A percentile compares a stretch with the other conserved stretches of the same genome.
Evolutionary conservation across 2,329 filamentous ascomycete species (phyloP).

Genomic region (Hymenoscyphus scutula): DNA sequence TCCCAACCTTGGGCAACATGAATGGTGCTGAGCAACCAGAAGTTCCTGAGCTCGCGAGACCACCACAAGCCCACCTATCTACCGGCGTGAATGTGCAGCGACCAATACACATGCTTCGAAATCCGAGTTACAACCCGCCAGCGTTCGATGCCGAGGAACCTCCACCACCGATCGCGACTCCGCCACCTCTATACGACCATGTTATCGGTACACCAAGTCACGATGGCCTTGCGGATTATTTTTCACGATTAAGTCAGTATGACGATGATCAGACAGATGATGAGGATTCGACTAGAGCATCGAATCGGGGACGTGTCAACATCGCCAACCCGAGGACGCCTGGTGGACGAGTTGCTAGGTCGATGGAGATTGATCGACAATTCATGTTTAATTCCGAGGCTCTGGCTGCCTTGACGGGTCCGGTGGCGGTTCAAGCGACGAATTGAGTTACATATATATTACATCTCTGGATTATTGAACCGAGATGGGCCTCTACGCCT

Average conservation of each 20-base stretch:
- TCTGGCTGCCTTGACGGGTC: background rate
- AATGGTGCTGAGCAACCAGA: constrained; percentile 18
- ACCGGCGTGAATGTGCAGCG: constrained; percentile 29
- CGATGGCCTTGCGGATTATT: constrained; percentile 66
- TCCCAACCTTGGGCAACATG: constrained; percentile 46
- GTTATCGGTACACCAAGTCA: constrained; percentile 55
- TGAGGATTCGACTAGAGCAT: constrained; percentile 28
- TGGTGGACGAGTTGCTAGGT: constrained; percentile 34
- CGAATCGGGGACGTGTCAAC: constrained; percentile 34
- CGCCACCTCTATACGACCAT: constrained; percentile 66
- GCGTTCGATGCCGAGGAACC: constrained; percentile 67
- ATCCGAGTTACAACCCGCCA: constrained; percentile 68
- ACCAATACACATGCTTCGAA: constrained; percentile 66
- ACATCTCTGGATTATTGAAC: background rate
- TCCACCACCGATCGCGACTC: constrained; percentile 66
- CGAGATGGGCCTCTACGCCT: background rate
- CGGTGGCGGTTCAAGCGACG: background rate
- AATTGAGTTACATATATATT: constrained; percentile 1
- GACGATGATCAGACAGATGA: constrained; percentile 34
- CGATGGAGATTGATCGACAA: constrained; percentile 37
- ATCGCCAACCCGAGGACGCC: constrained; percentile 36
- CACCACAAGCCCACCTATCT: constrained; percentile 47
- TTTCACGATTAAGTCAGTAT: constrained; percentile 43
- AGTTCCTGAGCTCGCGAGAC: constrained; percentile 41
- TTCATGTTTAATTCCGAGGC: constrained; percentile 33